A percentile compares a stretch with the other conserved stretches of the same genome.
phyloP scores from a whole-genome alignment of 768 basidiomycete genomes.

The Rhodotorula paludigena region DNA sequence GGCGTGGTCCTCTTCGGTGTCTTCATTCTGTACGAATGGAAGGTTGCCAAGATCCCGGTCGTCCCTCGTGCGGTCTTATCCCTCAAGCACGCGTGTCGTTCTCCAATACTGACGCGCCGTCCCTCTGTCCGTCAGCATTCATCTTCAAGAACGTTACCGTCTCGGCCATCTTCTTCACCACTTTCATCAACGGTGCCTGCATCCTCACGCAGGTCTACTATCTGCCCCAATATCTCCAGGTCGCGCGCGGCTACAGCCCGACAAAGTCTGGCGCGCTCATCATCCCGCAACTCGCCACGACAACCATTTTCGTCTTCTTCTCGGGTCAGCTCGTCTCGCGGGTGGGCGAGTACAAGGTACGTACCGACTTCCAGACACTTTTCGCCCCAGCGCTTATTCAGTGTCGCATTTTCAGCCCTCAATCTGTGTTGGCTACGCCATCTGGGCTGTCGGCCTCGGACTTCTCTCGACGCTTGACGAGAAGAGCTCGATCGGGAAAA shows the following conservation, averaged over 20 bases:
- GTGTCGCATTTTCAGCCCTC: slow-evolving; percentile 48
- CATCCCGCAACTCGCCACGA: slow-evolving; percentile 61
- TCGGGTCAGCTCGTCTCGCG: slow-evolving; percentile 46
- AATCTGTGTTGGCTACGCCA: slow-evolving; percentile 60
- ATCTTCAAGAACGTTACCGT: slow-evolving; percentile 49
- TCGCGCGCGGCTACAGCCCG: slow-evolving; percentile 62
- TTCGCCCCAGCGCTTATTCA: background rate
- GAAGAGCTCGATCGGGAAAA: slow-evolving; percentile 52
- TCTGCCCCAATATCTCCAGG: slow-evolving; percentile 66
- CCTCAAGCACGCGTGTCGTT: background rate
- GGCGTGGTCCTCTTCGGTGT: slow-evolving; percentile 56
- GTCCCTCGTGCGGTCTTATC: slow-evolving; percentile 52
- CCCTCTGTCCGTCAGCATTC: background rate
- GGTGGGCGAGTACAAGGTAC: slow-evolving; percentile 46
- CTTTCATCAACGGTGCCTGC: slow-evolving; percentile 9
- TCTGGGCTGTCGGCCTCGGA: slow-evolving; percentile 68
- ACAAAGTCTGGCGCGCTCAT: slow-evolving; percentile 63
- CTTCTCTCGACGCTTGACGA: slow-evolving; percentile 61
- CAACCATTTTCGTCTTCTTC: slow-evolving; percentile 27
- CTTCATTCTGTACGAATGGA: slow-evolving; percentile 71
- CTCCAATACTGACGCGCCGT: background rate
- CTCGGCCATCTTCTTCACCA: slow-evolving; percentile 15
- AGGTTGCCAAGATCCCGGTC: slow-evolving; percentile 63
- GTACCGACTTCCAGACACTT: slow-evolving; percentile 45
- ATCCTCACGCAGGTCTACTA: slow-evolving; percentile 24